Percentiles rank a stretch among this genome's conserved stretches.
phyloP scores from a whole-genome alignment of 129 eudicot species.

The Escallonia herrerae region DNA sequence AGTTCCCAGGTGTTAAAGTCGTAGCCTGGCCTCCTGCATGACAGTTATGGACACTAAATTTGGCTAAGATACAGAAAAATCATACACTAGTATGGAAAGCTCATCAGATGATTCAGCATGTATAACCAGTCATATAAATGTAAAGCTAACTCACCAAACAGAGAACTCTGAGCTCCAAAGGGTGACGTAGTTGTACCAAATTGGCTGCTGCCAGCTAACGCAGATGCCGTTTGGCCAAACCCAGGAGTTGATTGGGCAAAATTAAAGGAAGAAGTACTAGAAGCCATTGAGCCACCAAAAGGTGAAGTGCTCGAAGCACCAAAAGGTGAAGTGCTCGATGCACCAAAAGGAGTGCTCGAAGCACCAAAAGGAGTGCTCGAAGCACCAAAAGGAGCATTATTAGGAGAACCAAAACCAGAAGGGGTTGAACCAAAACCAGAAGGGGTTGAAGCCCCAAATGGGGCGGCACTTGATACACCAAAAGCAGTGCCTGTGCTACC shows the following conservation, averaged over 20 bases:
- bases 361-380: slow-evolving; percentile 50
- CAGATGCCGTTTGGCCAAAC: slow-evolving; percentile 64
- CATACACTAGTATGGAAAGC: not conserved
- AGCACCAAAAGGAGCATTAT: slow-evolving; percentile 50
- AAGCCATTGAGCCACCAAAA: slow-evolving; percentile 31
- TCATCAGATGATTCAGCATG: slow-evolving; percentile 1
- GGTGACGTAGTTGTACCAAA: slow-evolving; percentile 58
- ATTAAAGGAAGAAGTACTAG: slow-evolving; percentile 53
- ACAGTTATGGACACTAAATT: not conserved
- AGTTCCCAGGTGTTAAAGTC: slow-evolving; percentile 57
- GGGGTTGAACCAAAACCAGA: slow-evolving; percentile 51
- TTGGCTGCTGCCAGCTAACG: slow-evolving; percentile 62
- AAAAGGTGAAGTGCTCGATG: slow-evolving; percentile 43
- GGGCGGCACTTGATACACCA: slow-evolving; percentile 36
- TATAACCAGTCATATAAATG: slow-evolving; percentile 2
- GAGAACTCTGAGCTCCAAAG: slow-evolving; percentile 69
- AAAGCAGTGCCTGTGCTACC: slow-evolving; percentile 45
- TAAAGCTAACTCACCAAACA: slow-evolving; percentile 51
- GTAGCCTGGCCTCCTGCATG: slow-evolving; percentile 70
- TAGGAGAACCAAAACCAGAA: slow-evolving; percentile 56
- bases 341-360: slow-evolving; percentile 44
- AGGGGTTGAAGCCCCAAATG: slow-evolving; percentile 39
- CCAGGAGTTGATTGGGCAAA: slow-evolving; percentile 51
- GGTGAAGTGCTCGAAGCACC: slow-evolving; percentile 49
- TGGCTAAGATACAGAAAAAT: slow-evolving; percentile 4